Base-by-base conservation (phyloP, 257 asterid genomes). In the Scutellaria baicalensis region DNA sequence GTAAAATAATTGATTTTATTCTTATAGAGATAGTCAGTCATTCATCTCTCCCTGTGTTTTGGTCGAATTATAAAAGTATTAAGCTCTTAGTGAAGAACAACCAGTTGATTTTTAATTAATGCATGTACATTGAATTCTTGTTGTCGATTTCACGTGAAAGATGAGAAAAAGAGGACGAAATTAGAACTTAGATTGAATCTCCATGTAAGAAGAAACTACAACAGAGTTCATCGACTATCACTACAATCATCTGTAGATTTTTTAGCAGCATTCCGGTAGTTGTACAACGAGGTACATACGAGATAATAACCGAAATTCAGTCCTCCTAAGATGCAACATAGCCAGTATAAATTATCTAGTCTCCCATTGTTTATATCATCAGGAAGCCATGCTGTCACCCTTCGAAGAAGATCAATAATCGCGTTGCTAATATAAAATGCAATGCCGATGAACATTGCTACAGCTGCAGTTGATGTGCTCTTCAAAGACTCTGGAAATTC, bases 271-370 rank as follows among this genome's bases (percentile, higher is more conserved):
- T 8, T 60, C 36, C 65, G 78, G 55, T 69, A 81, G 80, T 72
- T 82, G 17, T 82, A 82, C 59, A 70, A 12, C 2, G 66, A 51
- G 9, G 83, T 62, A 16, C 92, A 87, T 3, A 73, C 77, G 1
- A 90, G 61, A 80, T 27, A 90, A 50, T 88, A 88, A 4, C 33
- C 74, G 35, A 81, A 80, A 72, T 88, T 90, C 16, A 75, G 5
- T 2, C 75, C 84, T 55, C 88, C 95, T 8, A 86, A 33, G 0
- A 69, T 44, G 70, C 87, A 80, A 36, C 85, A 85, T n/a, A 74
- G 16, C 97, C 97, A 90, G 20, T 78, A 90, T 59, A 90, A 82
- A 42, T 84, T 77, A 59, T 90, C 93, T 6, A 90, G 58, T 80
- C 90, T 83, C 71, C 97, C 97, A 2, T 82, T 8, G 20, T 88